phyloP scores from a whole-genome alignment of 352 stramenopile species.

The Phytophthora niederhauseri region DNA sequence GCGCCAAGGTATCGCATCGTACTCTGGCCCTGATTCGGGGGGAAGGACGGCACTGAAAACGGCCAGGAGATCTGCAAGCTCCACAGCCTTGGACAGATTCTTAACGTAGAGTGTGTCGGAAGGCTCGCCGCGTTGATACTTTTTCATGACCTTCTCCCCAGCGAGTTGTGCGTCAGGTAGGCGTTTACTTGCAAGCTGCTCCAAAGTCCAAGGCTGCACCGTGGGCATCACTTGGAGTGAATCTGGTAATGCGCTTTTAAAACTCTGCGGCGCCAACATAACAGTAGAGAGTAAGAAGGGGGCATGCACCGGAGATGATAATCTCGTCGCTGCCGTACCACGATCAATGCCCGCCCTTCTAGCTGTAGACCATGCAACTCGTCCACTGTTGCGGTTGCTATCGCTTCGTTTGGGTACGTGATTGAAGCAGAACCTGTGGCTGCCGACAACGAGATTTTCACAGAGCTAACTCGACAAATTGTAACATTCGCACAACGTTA shows the following conservation, averaged over 20 bases:
- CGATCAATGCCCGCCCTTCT: slow-evolving; percentile 48
- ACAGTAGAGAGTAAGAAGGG: slow-evolving; percentile 10
- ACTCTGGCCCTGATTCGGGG: slow-evolving; percentile 29
- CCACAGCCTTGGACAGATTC: slow-evolving; percentile 70
- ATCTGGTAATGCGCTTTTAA: slow-evolving; percentile 12
- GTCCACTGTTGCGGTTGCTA: slow-evolving; percentile 48
- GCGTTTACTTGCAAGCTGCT: slow-evolving; percentile 34
- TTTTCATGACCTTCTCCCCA: slow-evolving; percentile 70
- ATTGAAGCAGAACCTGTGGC: slow-evolving; percentile 22
- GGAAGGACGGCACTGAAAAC: slow-evolving; percentile 60
- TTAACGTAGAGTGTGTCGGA: slow-evolving; percentile 81
- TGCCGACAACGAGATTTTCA: slow-evolving; percentile 24
- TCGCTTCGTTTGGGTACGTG: slow-evolving; percentile 33
- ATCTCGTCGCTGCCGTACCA: slow-evolving; percentile 38
- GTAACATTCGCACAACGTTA: neutral
- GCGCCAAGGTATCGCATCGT: slow-evolving; percentile 3
- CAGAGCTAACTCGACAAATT: slow-evolving; percentile 17
- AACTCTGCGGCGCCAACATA: slow-evolving; percentile 26
- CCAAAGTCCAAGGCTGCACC: slow-evolving; percentile 29
- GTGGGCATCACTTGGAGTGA: neutral
- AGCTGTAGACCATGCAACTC: slow-evolving; percentile 59
- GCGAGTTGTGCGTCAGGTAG: slow-evolving; percentile 26
- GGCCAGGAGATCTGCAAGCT: slow-evolving; percentile 45
- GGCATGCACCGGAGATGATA: neutral
- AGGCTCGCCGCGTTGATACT: slow-evolving; percentile 60